Conservation (phyloP, 1,284 basidiomycete species). For the Ganoderma resinaceum region DNA sequence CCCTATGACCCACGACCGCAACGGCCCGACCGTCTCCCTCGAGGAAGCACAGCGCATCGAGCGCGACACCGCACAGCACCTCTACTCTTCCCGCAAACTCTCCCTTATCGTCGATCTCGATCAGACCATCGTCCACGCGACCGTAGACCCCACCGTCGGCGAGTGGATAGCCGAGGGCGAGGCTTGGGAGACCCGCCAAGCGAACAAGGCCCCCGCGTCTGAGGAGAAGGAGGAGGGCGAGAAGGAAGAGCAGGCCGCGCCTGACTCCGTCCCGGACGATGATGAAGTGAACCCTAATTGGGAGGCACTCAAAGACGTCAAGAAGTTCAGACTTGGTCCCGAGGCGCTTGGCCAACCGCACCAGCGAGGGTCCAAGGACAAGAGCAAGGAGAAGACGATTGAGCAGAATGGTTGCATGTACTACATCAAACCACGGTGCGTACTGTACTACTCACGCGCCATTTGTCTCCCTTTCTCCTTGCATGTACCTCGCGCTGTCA, state of each 20-base stretch:
- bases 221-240: conserved; percentile 21
- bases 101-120: conserved; percentile 98
- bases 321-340: conserved; percentile 85
- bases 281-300: conserved; percentile 88
- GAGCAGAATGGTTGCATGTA: conserved; percentile 90
- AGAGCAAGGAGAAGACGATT: conserved; percentile 66
- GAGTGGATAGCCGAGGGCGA: conserved; percentile 94
- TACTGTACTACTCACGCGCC: conserved; percentile 9
- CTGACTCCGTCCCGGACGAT: conserved; percentile 46
- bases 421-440: conserved; percentile 91
- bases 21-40: conserved; percentile 79
- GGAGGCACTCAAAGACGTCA: conserved; percentile 88
- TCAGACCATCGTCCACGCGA: conserved; percentile 98
- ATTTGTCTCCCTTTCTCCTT: neutral
- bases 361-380: conserved; percentile 49
- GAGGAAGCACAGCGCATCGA: conserved; percentile 93
- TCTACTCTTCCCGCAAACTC: conserved; percentile 81
- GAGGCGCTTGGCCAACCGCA: conserved; percentile 71
- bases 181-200: conserved; percentile 68
- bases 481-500: neutral
- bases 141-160: conserved; percentile 97
- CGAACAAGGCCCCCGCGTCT: conserved; percentile 45
- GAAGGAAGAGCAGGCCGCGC: conserved; percentile 27
- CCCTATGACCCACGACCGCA: conserved; percentile 85
- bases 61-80: conserved; percentile 78